A percentile compares a stretch with the other conserved stretches of the same genome.
phyloP scores from a whole-genome alignment of 495 filamentous ascomycete species.

The Aspergillus cristatus region DNA sequence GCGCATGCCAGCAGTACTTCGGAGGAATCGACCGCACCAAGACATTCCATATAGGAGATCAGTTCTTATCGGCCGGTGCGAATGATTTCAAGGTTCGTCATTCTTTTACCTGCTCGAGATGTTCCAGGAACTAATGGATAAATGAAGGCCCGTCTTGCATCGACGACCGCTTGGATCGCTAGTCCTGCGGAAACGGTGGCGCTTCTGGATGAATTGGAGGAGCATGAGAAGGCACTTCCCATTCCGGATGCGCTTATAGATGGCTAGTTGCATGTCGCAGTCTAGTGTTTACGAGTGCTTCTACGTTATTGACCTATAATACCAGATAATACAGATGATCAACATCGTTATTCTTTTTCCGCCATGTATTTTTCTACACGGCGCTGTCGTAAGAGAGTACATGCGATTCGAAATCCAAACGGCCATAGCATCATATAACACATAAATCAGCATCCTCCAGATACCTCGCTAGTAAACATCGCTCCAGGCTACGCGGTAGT shows the following conservation, averaged over 20 bases:
- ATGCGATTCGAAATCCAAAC: too few relatives aligned
- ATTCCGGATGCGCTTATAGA: too few relatives aligned
- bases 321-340: too few relatives aligned
- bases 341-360: too few relatives aligned
- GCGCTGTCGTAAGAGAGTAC: too few relatives aligned
- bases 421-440: constrained; percentile 19
- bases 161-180: constrained; percentile 82
- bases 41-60: constrained; percentile 85
- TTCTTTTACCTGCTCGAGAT: neutral
- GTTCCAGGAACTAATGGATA: too few relatives aligned
- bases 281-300: too few relatives aligned
- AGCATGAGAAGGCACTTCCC: constrained; percentile 18
- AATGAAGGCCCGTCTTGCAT: constrained; percentile 49
- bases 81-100: constrained; percentile 82
- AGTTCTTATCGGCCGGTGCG: constrained; percentile 89
- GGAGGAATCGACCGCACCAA: constrained; percentile 55
- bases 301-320: neutral
- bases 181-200: constrained; percentile 83
- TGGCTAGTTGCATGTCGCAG: too few relatives aligned
- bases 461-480: neutral
- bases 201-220: constrained; percentile 68
- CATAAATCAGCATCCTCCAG: constrained; percentile 5
- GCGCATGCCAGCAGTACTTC: constrained; percentile 88
- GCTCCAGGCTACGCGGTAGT: too few relatives aligned
- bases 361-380: too few relatives aligned